These are phyloP conservation scores for Colletotrichum spinosum DNA, from an alignment of 2,329 filamentous ascomycete species.

Conservation along the genomic window DNA sequence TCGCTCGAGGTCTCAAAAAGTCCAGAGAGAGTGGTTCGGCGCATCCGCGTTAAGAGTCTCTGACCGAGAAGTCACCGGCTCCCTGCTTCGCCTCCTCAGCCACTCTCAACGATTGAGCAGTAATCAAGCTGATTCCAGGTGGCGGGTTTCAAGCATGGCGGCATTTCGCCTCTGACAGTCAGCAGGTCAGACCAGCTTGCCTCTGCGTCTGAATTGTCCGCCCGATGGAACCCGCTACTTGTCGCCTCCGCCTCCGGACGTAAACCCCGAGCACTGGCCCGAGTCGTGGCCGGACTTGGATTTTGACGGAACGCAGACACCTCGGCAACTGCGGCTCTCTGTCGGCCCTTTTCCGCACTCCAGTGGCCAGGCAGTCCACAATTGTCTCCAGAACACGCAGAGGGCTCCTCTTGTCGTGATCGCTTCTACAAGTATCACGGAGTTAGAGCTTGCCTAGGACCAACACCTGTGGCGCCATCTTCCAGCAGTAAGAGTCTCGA, in stretches of 20 bases:
- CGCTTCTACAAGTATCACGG: slow-evolving; percentile 12
- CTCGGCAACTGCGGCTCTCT: slow-evolving; percentile 21
- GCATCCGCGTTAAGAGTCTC: too few relatives aligned
- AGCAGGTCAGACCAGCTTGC: neutral
- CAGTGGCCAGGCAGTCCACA: slow-evolving; percentile 9
- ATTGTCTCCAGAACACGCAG: slow-evolving; percentile 2
- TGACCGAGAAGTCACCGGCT: too few relatives aligned
- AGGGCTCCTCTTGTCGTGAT: slow-evolving; percentile 10
- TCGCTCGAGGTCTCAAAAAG: neutral
- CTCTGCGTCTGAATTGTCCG: slow-evolving; percentile 18
- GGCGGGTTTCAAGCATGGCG: too few relatives aligned
- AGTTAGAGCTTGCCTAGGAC: neutral
- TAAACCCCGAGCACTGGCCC: slow-evolving; percentile 19
- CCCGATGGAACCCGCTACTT: slow-evolving; percentile 10
- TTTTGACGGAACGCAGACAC: slow-evolving; percentile 20
- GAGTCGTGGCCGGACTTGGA: slow-evolving; percentile 29
- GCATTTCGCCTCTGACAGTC: too few relatives aligned
- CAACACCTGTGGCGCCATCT: too few relatives aligned
- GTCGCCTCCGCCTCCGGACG: slow-evolving; percentile 30
- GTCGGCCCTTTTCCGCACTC: slow-evolving; percentile 31
- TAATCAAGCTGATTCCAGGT: too few relatives aligned
- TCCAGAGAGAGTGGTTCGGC: too few relatives aligned
- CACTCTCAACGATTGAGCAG: too few relatives aligned
- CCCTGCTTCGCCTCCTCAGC: too few relatives aligned
- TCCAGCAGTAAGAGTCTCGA: too few relatives aligned